These are phyloP conservation scores for Aspergillus bertholletiae DNA, from an alignment of 495 filamentous ascomycete genomes.

Conservation along the genomic window DNA sequence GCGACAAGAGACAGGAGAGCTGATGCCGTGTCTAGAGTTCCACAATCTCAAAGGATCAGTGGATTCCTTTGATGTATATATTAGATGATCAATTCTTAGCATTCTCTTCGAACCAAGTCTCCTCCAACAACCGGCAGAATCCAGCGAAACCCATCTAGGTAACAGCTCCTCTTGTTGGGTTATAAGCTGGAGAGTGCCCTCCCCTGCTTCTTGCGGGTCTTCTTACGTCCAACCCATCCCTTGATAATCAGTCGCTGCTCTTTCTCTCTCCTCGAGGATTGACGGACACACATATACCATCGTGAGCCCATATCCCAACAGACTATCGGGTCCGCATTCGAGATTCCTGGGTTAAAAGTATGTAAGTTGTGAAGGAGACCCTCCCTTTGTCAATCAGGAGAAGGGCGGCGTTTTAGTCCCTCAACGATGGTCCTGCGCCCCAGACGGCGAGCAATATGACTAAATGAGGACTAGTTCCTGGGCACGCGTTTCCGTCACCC, in stretches of 20 bases:
- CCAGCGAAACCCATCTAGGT: not conserved
- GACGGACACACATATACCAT: too few relatives aligned
- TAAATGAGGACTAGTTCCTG: constrained; percentile 22
- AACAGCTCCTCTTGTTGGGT: not conserved
- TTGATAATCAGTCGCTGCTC: too few relatives aligned
- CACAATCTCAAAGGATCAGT: not conserved
- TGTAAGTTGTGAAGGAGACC: not conserved
- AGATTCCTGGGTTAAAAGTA: too few relatives aligned
- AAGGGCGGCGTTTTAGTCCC: not conserved
- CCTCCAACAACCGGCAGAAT: not conserved
- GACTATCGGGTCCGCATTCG: too few relatives aligned
- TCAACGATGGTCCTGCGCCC: not conserved
- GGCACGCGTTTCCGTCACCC: constrained; percentile 24
- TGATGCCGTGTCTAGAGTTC: not conserved
- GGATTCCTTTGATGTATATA: not conserved
- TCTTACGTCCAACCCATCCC: not conserved
- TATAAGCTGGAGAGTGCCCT: not conserved
- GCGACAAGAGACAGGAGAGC: not conserved
- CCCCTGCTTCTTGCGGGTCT: not conserved
- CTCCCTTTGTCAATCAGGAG: not conserved
- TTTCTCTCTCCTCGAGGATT: too few relatives aligned
- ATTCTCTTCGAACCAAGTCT: not conserved
- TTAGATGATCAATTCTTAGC: not conserved
- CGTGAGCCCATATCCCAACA: too few relatives aligned
- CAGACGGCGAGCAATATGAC: constrained; percentile 26